Base-by-base conservation (phyloP, 306 rosid species). In the Vicia sativa region DNA sequence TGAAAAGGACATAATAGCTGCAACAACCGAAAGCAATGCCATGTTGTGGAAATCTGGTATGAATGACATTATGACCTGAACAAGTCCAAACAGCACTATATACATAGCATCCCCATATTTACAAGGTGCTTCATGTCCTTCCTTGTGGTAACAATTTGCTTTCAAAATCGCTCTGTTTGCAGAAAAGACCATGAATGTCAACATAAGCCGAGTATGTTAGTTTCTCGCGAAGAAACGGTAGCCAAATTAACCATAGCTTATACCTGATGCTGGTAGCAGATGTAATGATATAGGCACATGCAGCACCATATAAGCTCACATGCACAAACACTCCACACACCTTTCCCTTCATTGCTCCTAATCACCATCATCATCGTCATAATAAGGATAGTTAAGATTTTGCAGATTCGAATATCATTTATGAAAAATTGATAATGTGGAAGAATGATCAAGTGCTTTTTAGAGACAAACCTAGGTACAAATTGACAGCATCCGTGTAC, bases 61-160 rank as follows among this genome's bases (percentile, higher is more conserved):
- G 58, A 89, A 95, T 18, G 96, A 92, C 87, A 87, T 57, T 3
- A 89, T 2, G 9, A 89, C 48, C 79, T 92, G 92, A 35, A 92
- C 62, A 55, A 74, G 49, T 82, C 98, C 98, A 77, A 92, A 92
- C 18, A 89, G 8, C 72, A 89, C 16, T 88, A 89, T 89, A 42
- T 79, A 87, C 46, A 71, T 0, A 16, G 62, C 48, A 55, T 78
- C 82, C 6, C 84, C 91, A 73, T 81, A 87, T 4, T 62, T 13
- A 77, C 96, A 92, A 23, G 89, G 75, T 65, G 91, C 91, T 0
- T 86, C 3, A 70, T 92, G 91, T 42, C 96, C 98, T 79, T 92
- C 83, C 58, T 68, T 78, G 80, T 89, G 96, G 55, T 86, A 89
- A 70, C 98, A 92, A 55, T 89, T 87, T 64, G 95, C 81, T 68